Evolutionary conservation across 2,329 filamentous ascomycete species (phyloP), one percentile per base, ranked within the genome.

Genomic region (Helicocarpus griseus): DNA sequence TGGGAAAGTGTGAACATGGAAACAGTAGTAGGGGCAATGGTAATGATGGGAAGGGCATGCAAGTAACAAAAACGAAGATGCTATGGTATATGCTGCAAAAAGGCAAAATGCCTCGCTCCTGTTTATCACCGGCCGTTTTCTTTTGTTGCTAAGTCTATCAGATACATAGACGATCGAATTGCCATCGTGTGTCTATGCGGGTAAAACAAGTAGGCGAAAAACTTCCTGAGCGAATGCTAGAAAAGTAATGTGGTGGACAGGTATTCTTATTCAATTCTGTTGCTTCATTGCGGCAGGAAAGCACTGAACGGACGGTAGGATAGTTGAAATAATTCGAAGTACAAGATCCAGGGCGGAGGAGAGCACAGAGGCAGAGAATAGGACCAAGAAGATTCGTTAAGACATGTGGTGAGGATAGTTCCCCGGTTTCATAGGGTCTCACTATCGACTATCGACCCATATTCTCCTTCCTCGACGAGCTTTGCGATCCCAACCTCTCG

Each of bases 381-480:
- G 31, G 31, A 35, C 31, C n/a, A 35, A 35, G 31, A 14, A 14
- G n/a, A 35, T 35, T 35, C 31, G 31, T 35, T 35, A 35, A 35
- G n/a, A 35, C 9, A 14, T 35, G 29, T 8, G 29, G 6, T 35
- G 21, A 35, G 39, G 19, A 17, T 41, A 35, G 47, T 24, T 21
- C 41, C 41, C 2, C 29, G 29, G 7, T 7, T 31, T 31, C 7
- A 13, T 31, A 31, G 29, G 7, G 3, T 28, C 17, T 43, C 22
- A 26, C 19, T 5, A 43, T 28, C n/a, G 29, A 48, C 63, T 56
- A 67, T 51, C 63, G 60, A 17, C 57, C 59, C 53, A 64, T 65
- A 35, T 59, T 51, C 11, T 57, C 52, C 40, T 61, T 63, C 51
- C 61, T 62, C 29, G 43, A 47, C 13, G 60, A 62, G 51, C 65